Conservation (phyloP, 306 rosid species). For the Vigna radiata region DNA sequence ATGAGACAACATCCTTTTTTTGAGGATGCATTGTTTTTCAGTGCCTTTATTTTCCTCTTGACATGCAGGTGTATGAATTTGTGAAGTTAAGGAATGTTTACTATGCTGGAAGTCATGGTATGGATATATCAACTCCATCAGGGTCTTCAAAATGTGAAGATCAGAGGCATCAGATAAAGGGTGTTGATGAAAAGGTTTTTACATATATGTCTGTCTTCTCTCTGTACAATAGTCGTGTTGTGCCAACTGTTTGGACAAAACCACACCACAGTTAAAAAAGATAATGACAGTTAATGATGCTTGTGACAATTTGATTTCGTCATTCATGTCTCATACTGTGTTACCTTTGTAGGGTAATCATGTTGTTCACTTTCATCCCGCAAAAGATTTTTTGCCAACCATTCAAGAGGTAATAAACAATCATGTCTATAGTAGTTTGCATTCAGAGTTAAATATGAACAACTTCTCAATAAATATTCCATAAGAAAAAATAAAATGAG, state of each 20-base stretch:
- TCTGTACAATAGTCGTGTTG: not conserved
- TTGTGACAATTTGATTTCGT: not conserved
- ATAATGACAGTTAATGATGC: constrained; percentile 7
- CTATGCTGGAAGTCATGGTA: constrained; percentile 83
- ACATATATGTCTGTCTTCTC: not conserved
- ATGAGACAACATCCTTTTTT: not conserved
- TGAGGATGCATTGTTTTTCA: not conserved
- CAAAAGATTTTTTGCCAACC: constrained; percentile 52
- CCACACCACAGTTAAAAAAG: not conserved
- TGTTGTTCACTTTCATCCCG: constrained; percentile 57
- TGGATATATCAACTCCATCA: constrained; percentile 67
- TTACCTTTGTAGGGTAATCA: constrained; percentile 56
- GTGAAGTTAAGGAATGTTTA: constrained; percentile 55
- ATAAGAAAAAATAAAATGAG: not conserved
- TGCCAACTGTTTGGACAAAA: not conserved
- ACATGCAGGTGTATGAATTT: constrained; percentile 59
- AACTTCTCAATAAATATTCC: not conserved
- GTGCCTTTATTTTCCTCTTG: constrained; percentile 6
- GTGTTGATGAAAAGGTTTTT: constrained; percentile 61
- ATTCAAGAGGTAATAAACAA: constrained; percentile 53
- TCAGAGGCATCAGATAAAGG: constrained; percentile 49
- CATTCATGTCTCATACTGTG: not conserved
- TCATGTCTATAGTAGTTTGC: not conserved
- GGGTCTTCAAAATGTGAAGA: constrained; percentile 51
- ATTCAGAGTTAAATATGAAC: not conserved